Evolutionary conservation across 805 yeast species (phyloP), one percentile per base, ranked within the genome.

Genomic region (Starmerella riodocensis): DNA sequence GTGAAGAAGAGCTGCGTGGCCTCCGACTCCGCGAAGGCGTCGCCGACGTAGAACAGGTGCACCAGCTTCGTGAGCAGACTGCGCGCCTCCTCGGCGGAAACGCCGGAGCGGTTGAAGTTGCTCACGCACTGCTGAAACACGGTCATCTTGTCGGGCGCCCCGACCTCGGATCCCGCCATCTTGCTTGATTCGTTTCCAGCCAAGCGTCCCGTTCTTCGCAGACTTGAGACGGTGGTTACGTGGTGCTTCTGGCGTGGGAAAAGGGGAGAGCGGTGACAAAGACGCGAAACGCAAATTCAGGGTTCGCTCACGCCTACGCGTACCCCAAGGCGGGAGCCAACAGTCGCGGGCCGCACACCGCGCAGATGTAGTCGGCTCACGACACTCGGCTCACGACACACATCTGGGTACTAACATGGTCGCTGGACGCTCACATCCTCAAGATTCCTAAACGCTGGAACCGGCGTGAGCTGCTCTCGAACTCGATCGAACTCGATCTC

Each of bases 51-150:
- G 46, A 91, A 63, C 56, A 91, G 70, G 54, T 93, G 73, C 55
- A 86, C 67, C 52, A 91, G 67, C 61, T 85, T 76, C 25, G 95
- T 78, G 57, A 91, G 70, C 56, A 88, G 65, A 43, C 67, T 59
- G 53, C 98, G 81, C 56, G 94, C 85, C 61, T 79, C 79, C 52
- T 77, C 79, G 21, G 96, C 81, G 53, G 81, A 78, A 43, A 86
- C 78, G 9, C 94, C 94, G 32, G 91, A 71, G 48, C 86, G 83
- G 65, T 86, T 88, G 71, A 91, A 91, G 45, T 82, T 86, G 50
- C 81, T 81, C 55, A 83, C 66, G 67, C 96, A 86, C 59, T 86
- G 94, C 63, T 91, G 98, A 61, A 80, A 88, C 47, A 91, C 86
- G 9, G 95, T 78, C 97, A 91, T 91, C 63, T 86, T 86, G 63